Evolutionary conservation across 1,284 basidiomycete genomes (phyloP).

Genomic region (Fomitopsis pinicola): DNA sequence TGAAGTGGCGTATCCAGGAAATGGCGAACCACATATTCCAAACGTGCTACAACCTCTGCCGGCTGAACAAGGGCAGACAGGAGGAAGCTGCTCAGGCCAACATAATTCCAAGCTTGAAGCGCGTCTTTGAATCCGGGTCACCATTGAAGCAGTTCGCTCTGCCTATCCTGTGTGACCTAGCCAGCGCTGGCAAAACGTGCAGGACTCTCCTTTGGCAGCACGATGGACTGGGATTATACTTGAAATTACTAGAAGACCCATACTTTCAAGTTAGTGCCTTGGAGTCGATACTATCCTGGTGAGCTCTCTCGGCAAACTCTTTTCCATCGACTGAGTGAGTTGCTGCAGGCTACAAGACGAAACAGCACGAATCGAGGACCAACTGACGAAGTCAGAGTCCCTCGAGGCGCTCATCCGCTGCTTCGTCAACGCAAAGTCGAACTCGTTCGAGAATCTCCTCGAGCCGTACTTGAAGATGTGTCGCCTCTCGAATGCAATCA

Average conservation of each 20-base stretch:
- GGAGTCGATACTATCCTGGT: conserved; percentile 91
- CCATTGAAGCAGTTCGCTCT: conserved; percentile 96
- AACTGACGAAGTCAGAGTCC: conserved; percentile 66
- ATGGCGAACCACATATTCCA: conserved; percentile 93
- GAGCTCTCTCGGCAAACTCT: conserved; percentile 17
- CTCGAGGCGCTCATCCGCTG: conserved; percentile 76
- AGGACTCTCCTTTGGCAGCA: conserved; percentile 87
- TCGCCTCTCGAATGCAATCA: conserved; percentile 73
- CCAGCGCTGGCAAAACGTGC: conserved; percentile 89
- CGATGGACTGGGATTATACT: conserved; percentile 78
- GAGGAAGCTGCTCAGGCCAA: conserved; percentile 97
- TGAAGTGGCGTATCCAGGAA: conserved; percentile 53
- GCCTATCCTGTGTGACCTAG: conserved; percentile 93
- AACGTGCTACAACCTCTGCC: conserved; percentile 91
- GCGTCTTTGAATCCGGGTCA: conserved; percentile 82
- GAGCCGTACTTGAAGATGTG: conserved; percentile 91
- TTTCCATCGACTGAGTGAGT: background rate
- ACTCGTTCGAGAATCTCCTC: conserved; percentile 92
- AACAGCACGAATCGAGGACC: conserved; percentile 89
- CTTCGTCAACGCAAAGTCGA: conserved; percentile 85
- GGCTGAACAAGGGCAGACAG: conserved; percentile 90
- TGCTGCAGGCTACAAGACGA: conserved; percentile 84
- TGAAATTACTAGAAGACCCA: conserved; percentile 83
- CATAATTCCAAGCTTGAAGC: conserved; percentile 87
- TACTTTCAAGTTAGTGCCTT: conserved; percentile 96